phyloP scores from a whole-genome alignment of 2,329 filamentous ascomycete genomes.

The Fusarium xylarioides region DNA sequence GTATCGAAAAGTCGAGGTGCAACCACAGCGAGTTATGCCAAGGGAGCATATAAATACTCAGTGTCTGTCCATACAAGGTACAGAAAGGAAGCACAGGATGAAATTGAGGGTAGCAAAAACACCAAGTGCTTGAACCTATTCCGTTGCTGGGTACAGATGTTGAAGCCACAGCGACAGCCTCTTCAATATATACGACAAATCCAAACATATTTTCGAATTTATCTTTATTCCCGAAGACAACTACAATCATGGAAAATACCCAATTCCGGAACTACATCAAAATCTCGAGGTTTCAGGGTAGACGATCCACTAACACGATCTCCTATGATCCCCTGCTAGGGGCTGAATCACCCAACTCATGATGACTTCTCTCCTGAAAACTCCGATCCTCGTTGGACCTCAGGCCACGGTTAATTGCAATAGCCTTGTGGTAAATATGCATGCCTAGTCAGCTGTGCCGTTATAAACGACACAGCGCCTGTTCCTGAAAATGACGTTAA shows the following conservation, averaged over 20 bases:
- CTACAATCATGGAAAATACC: conserved; percentile 8
- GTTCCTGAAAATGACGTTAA: conserved; percentile 15
- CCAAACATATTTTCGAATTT: not conserved
- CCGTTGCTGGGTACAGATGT: not conserved
- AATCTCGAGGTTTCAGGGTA: conserved; percentile 1
- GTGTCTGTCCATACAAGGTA: not conserved
- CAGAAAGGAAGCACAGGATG: not conserved
- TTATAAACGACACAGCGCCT: conserved; percentile 9
- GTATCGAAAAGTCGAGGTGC: not conserved
- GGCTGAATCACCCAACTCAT: conserved; percentile 25
- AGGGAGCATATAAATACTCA: too few species aligned
- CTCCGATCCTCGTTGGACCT: conserved; percentile 8
- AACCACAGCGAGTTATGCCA: not conserved
- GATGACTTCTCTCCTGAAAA: conserved; percentile 17
- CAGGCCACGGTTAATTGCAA: conserved; percentile 16
- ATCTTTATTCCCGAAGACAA: not conserved
- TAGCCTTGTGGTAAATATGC: not conserved
- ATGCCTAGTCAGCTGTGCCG: not conserved
- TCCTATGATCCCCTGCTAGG: conserved; percentile 21
- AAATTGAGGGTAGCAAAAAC: not conserved
- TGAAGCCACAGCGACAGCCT: not conserved
- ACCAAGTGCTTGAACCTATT: not conserved
- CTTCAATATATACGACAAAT: not conserved
- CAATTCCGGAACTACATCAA: not conserved
- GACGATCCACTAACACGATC: not conserved